These are phyloP conservation scores for Penicillium flavigenum DNA, from an alignment of 495 filamentous ascomycete genomes.

Conservation along the genomic window DNA sequence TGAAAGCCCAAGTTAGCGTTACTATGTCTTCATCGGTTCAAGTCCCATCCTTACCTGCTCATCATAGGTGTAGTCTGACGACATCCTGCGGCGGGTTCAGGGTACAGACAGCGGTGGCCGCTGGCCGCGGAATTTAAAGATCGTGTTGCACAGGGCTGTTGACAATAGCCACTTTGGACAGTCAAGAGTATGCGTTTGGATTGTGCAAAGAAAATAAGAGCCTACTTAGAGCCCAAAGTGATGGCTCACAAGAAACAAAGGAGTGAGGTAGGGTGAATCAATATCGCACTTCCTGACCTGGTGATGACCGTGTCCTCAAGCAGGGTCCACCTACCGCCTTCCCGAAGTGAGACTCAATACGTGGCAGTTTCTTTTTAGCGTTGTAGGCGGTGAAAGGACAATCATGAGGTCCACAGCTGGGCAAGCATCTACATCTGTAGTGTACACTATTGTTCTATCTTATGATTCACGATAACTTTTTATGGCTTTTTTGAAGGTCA, in stretches of 20 bases:
- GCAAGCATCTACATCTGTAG: too few species aligned
- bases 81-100: constrained; percentile 63
- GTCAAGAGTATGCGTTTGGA: constrained; percentile 5
- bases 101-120: constrained; percentile 42
- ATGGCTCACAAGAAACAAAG: constrained; percentile 31
- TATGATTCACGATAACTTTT: not conserved
- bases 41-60: constrained; percentile 61
- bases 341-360: constrained; percentile 10
- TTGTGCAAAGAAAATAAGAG: constrained; percentile 7
- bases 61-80: constrained; percentile 97
- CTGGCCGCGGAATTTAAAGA: constrained; percentile 31
- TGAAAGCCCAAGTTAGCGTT: constrained; percentile 34
- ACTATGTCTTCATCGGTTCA: not conserved
- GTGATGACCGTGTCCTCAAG: constrained; percentile 37
- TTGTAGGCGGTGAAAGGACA: constrained; percentile 21
- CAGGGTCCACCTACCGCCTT: constrained; percentile 23
- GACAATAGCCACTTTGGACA: constrained; percentile 9
- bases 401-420: not conserved
- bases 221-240: constrained; percentile 20
- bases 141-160: constrained; percentile 23
- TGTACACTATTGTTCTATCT: not conserved
- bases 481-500: not conserved
- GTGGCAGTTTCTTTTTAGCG: constrained; percentile 16
- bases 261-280: constrained; percentile 28
- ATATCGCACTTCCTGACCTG: constrained; percentile 31